phyloP scores from a whole-genome alignment of 139 green algal species.

The Eudorina sp. region DNA sequence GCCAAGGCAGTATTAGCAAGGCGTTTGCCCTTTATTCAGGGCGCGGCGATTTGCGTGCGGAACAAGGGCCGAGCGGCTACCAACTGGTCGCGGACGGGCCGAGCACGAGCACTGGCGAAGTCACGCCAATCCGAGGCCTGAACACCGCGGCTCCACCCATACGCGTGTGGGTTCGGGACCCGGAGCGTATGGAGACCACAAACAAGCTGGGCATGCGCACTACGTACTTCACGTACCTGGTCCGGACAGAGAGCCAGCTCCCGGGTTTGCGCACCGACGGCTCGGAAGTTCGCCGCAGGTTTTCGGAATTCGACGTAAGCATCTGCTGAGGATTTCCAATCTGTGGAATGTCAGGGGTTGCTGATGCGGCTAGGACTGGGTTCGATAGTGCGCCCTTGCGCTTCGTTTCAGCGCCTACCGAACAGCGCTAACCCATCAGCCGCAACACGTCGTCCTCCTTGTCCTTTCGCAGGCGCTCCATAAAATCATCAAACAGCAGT shows the following conservation, averaged over 20 bases:
- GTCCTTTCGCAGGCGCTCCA: constrained; percentile 67
- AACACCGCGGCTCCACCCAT: neutral
- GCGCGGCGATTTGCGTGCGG: neutral
- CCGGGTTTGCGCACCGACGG: constrained; percentile 43
- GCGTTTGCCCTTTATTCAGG: neutral
- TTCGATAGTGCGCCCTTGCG: too few relatives aligned
- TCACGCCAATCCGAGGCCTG: too few relatives aligned
- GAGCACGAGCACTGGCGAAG: constrained; percentile 36
- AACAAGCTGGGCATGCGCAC: constrained; percentile 47
- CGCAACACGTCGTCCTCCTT: too few relatives aligned
- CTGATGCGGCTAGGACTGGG: too few relatives aligned
- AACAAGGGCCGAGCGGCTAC: constrained; percentile 2
- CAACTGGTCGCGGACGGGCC: neutral
- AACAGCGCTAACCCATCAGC: too few relatives aligned
- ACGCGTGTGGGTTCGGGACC: constrained; percentile 43
- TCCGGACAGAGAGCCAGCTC: constrained; percentile 59
- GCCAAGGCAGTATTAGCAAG: neutral
- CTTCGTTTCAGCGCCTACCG: too few relatives aligned
- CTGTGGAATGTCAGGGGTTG: too few relatives aligned
- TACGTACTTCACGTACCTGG: constrained; percentile 48
- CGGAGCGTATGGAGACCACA: constrained; percentile 20
- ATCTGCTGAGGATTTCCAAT: too few relatives aligned
- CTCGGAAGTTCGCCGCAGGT: constrained; percentile 79
- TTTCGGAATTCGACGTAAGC: constrained; percentile 89
- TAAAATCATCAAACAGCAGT: constrained; percentile 77